A percentile compares a stretch with the other conserved stretches of the same genome.
Evolutionary conservation across 129 eudicot genomes (phyloP).

Genomic region (Deinandra increscens): DNA sequence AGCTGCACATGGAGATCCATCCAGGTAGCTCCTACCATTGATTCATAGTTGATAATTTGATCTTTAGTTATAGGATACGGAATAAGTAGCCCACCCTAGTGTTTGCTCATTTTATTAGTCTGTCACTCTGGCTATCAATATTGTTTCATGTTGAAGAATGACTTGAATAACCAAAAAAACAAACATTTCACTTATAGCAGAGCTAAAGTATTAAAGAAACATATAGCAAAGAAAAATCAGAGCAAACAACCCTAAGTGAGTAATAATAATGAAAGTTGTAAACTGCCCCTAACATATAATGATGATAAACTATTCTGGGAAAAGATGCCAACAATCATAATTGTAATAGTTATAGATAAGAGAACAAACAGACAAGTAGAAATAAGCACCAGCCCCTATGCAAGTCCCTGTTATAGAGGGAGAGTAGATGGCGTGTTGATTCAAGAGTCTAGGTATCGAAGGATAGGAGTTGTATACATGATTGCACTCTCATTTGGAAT

Average conservation of each 20-base stretch:
- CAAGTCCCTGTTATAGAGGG: not conserved
- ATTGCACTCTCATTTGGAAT: not conserved
- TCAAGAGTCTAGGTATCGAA: not conserved
- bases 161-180: not conserved
- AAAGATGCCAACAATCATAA: too few species aligned
- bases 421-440: constrained; percentile 7
- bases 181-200: too few species aligned
- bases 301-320: too few species aligned
- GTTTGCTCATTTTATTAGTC: not conserved
- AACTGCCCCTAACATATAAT: too few species aligned
- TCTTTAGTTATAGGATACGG: not conserved
- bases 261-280: too few species aligned
- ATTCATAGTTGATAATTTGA: not conserved
- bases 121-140: not conserved
- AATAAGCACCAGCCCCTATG: too few species aligned
- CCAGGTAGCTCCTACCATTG: constrained; percentile 49
- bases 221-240: too few species aligned
- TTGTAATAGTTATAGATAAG: too few species aligned
- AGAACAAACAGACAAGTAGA: too few species aligned
- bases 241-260: too few species aligned
- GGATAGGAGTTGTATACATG: not conserved
- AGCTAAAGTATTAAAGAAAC: too few species aligned
- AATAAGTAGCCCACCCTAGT: not conserved
- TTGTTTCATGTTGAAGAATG: not conserved
- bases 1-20: constrained; percentile 97